Evolutionary conservation across 2,329 filamentous ascomycete species (phyloP).

Genomic region (Aspergillus pseudoviridinutans): DNA sequence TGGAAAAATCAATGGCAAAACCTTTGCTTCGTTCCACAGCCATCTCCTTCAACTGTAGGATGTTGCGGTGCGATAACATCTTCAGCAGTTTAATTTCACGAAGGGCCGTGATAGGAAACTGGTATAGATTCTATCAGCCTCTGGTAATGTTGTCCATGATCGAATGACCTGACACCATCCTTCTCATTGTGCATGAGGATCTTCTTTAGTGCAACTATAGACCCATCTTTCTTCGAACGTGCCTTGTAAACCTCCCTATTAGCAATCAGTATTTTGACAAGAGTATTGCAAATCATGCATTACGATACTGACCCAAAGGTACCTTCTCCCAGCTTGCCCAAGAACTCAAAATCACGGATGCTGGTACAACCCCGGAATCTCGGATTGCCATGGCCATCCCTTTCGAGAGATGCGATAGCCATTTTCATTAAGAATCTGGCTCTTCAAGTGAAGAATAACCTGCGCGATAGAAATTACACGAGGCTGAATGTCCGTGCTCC

Average conservation of each 20-base stretch:
- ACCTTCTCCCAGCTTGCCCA: constrained; percentile 72
- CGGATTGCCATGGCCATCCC: constrained; percentile 43
- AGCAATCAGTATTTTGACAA: constrained; percentile 12
- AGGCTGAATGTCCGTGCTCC: not conserved
- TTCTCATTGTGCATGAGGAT: constrained; percentile 99
- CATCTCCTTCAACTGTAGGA: constrained; percentile 90
- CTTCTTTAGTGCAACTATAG: constrained; percentile 87
- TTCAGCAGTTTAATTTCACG: constrained; percentile 98
- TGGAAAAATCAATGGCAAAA: constrained; percentile 31
- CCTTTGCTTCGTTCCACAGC: constrained; percentile 73
- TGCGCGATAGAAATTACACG: not conserved
- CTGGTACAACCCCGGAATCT: constrained; percentile 78
- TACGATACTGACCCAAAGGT: constrained; percentile 71
- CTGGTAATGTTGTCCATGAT: not conserved
- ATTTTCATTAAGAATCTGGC: constrained; percentile 20
- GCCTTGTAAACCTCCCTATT: constrained; percentile 87
- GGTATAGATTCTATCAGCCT: constrained; percentile 10
- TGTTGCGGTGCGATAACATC: constrained; percentile 84
- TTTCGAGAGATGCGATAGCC: constrained; percentile 43
- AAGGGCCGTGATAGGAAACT: constrained; percentile 96
- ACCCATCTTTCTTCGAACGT: constrained; percentile 67
- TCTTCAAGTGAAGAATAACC: not conserved
- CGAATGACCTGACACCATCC: constrained; percentile 66
- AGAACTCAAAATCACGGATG: constrained; percentile 39
- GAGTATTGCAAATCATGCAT: not conserved